Evolutionary conservation across 805 yeast genomes (phyloP).

Genomic region (Barnettozyma salicaria): DNA sequence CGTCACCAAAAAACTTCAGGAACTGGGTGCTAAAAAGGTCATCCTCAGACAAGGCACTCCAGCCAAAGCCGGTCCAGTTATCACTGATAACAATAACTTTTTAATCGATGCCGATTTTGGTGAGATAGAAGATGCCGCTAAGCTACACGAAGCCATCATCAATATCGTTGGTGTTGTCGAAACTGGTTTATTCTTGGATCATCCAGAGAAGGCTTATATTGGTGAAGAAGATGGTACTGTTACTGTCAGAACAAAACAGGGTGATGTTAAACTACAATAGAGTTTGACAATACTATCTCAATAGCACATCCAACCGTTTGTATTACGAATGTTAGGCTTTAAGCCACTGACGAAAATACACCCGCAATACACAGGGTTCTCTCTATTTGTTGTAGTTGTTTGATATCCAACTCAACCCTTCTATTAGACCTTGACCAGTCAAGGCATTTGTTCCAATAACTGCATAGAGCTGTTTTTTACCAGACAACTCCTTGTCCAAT

Average conservation of each 20-base stretch:
- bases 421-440: slow-evolving; percentile 85
- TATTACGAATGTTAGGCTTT: too few species aligned
- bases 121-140: slow-evolving; percentile 44
- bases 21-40: slow-evolving; percentile 59
- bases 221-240: slow-evolving; percentile 78
- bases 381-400: slow-evolving; percentile 37
- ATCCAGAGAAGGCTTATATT: slow-evolving; percentile 76
- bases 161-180: slow-evolving; percentile 89
- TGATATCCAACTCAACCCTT: slow-evolving; percentile 82
- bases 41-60: slow-evolving; percentile 76
- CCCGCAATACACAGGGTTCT: too few species aligned
- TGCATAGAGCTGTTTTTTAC: slow-evolving; percentile 73
- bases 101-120: slow-evolving; percentile 93
- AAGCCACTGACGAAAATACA: too few species aligned
- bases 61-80: slow-evolving; percentile 95
- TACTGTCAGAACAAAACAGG: slow-evolving; percentile 27
- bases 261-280: slow-evolving; percentile 15
- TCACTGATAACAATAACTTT: slow-evolving; percentile 93
- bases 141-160: slow-evolving; percentile 63
- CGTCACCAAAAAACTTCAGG: slow-evolving; percentile 56
- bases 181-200: slow-evolving; percentile 77
- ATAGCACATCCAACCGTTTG: too few species aligned
- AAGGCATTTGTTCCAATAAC: slow-evolving; percentile 88
- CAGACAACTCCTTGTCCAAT: slow-evolving; percentile 45
- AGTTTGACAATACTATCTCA: too few species aligned